phyloP scores from a whole-genome alignment of 1,284 basidiomycete species.

The Cerioporus squamosus region DNA sequence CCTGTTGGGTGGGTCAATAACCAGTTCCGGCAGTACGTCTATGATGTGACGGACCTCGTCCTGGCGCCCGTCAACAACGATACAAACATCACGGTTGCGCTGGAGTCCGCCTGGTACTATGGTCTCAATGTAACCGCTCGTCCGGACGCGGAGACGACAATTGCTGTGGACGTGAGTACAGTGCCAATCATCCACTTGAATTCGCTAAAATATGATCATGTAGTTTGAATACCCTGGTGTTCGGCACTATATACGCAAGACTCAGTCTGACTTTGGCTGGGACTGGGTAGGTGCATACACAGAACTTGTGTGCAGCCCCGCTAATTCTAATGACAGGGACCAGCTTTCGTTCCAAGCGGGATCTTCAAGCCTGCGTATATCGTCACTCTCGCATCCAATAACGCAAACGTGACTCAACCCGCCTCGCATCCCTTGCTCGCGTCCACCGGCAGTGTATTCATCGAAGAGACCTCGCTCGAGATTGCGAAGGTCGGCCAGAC shows the following conservation, averaged over 20 bases:
- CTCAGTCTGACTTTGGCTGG: constrained; percentile 62
- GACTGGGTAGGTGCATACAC: constrained; percentile 50
- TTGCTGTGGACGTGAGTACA: neutral
- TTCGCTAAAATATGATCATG: neutral
- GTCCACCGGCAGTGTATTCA: constrained; percentile 42
- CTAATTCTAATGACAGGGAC: constrained; percentile 43
- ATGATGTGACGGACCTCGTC: constrained; percentile 51
- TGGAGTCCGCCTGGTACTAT: constrained; percentile 59
- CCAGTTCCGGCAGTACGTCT: constrained; percentile 59
- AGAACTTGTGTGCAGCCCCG: too few species aligned
- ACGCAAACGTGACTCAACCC: constrained; percentile 10
- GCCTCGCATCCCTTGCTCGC: constrained; percentile 30
- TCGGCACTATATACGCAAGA: constrained; percentile 55
- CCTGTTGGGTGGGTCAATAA: constrained; percentile 62
- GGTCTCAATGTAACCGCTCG: constrained; percentile 54
- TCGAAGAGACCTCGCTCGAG: constrained; percentile 59
- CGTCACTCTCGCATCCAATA: constrained; percentile 42
- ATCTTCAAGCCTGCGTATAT: constrained; percentile 59
- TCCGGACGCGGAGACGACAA: constrained; percentile 45
- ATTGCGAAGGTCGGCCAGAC: constrained; percentile 57
- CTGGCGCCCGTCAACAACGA: constrained; percentile 33
- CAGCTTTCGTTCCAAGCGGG: constrained; percentile 59
- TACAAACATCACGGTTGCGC: constrained; percentile 52
- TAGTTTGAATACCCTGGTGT: constrained; percentile 56
- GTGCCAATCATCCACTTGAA: neutral